A percentile compares a stretch with the other conserved stretches of the same genome.
These are phyloP conservation scores for Musa troglodytarum DNA, from an alignment of 176 grass and related monocot species.

Conservation along the genomic window DNA sequence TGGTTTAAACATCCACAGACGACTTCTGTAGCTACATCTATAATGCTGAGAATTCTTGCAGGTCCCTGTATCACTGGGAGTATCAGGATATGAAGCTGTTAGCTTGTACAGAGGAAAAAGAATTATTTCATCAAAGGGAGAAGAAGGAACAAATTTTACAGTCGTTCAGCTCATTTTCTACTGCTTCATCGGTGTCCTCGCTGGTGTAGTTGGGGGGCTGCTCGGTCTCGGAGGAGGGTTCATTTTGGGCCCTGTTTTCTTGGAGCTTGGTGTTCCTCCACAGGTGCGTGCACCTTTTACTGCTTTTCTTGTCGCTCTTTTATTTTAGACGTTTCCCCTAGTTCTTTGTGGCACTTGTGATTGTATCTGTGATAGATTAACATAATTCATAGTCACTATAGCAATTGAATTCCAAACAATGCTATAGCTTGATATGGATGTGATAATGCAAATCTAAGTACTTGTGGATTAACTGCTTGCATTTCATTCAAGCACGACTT, in stretches of 20 bases:
- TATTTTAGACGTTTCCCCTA: not conserved
- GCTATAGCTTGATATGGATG: not conserved
- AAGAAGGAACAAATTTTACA: conserved; percentile 18
- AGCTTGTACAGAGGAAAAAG: conserved; percentile 70
- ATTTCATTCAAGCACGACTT: not conserved
- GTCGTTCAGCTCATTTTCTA: conserved; percentile 18
- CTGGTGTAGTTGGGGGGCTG: conserved; percentile 30
- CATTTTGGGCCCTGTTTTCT: conserved; percentile 38
- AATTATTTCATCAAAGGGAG: conserved; percentile 21
- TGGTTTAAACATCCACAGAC: not conserved
- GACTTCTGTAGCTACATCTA: not conserved
- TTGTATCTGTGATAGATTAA: not conserved
- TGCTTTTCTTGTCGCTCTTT: not conserved
- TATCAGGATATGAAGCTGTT: conserved; percentile 65
- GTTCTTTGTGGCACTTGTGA: not conserved
- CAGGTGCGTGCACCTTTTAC: conserved; percentile 13
- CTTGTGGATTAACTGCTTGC: not conserved
- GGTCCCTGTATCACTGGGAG: conserved; percentile 71
- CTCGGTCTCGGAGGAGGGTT: conserved; percentile 36
- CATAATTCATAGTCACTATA: too few species aligned
- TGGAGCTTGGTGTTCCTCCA: conserved; percentile 35
- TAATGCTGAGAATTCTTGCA: conserved; percentile 4
- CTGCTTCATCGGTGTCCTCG: conserved; percentile 20
- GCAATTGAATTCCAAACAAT: too few species aligned
- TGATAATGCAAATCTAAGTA: not conserved